These are phyloP conservation scores for Zoysia matrella DNA, from an alignment of 202 grass and related monocot species.

Conservation along the genomic window DNA sequence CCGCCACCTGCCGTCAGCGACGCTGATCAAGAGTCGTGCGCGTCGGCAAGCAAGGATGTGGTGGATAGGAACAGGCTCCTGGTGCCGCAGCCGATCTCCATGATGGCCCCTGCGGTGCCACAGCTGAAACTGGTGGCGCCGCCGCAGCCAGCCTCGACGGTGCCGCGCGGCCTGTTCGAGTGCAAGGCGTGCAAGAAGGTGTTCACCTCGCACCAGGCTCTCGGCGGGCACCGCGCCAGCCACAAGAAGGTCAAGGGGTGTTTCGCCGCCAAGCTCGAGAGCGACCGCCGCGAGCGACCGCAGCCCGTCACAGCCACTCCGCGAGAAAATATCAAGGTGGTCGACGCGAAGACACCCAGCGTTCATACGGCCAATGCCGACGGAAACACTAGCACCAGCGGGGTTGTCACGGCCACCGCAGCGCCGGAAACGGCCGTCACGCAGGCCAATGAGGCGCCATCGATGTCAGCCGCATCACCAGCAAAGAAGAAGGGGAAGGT, in stretches of 20 bases:
- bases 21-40: constrained; percentile 38
- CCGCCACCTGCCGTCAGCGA: not conserved
- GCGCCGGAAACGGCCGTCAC: constrained; percentile 39
- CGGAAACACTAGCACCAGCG: not conserved
- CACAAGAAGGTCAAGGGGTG: constrained; percentile 93
- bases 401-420: not conserved
- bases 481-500: constrained; percentile 69
- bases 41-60: constrained; percentile 45
- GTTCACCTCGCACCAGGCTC: constrained; percentile 7
- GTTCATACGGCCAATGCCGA: not conserved
- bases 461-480: not conserved
- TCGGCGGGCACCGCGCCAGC: constrained; percentile 82
- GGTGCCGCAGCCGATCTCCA: constrained; percentile 47
- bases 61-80: constrained; percentile 19
- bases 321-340: constrained; percentile 12
- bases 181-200: constrained; percentile 93
- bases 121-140: constrained; percentile 14
- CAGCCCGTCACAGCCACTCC: not conserved
- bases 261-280: constrained; percentile 63
- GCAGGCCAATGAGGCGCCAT: constrained; percentile 29
- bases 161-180: constrained; percentile 63
- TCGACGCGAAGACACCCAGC: no score
- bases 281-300: constrained; percentile 25
- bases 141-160: constrained; percentile 25
- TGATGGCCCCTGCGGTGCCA: not conserved